Percentiles rank a stretch among this genome's conserved stretches.
Evolutionary conservation across 2,329 filamentous ascomycete species (phyloP).

Genomic region (Hirsutella rhossiliensis): DNA sequence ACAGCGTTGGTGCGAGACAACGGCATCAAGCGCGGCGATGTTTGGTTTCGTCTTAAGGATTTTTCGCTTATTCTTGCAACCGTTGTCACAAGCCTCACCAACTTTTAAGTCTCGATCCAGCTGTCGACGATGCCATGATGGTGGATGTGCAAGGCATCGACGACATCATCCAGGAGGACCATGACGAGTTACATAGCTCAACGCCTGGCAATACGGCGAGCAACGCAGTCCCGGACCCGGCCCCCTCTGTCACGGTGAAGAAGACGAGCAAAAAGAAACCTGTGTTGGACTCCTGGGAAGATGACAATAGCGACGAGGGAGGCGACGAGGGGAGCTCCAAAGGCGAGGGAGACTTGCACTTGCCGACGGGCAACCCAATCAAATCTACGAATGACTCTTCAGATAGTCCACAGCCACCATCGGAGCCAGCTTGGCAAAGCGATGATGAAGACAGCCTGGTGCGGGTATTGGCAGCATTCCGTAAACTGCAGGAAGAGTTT

Average conservation of each 20-base stretch:
- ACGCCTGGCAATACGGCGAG: neutral
- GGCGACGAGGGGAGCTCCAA: constrained; percentile 13
- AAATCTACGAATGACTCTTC: neutral
- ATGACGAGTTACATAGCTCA: neutral
- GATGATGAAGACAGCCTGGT: constrained; percentile 34
- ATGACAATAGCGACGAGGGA: constrained; percentile 16
- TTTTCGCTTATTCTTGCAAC: constrained; percentile 51
- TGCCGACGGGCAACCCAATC: constrained; percentile 17
- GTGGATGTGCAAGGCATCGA: constrained; percentile 31
- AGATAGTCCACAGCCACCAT: neutral
- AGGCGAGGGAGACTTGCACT: too few species aligned
- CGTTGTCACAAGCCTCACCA: constrained; percentile 53
- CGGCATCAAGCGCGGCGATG: constrained; percentile 49
- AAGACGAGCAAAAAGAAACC: constrained; percentile 1
- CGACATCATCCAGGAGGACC: constrained; percentile 29
- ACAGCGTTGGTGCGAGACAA: constrained; percentile 51
- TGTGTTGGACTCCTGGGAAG: constrained; percentile 1
- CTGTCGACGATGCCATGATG: constrained; percentile 22
- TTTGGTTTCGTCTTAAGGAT: constrained; percentile 61
- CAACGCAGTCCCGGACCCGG: constrained; percentile 7
- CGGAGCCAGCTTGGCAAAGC: constrained; percentile 8
- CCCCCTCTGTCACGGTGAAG: neutral
- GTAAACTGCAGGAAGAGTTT: constrained; percentile 44
- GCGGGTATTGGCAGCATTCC: constrained; percentile 48
- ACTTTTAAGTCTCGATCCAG: constrained; percentile 30